These are phyloP conservation scores for Quercus dentata DNA, from an alignment of 306 rosid genomes.

Conservation along the genomic window DNA sequence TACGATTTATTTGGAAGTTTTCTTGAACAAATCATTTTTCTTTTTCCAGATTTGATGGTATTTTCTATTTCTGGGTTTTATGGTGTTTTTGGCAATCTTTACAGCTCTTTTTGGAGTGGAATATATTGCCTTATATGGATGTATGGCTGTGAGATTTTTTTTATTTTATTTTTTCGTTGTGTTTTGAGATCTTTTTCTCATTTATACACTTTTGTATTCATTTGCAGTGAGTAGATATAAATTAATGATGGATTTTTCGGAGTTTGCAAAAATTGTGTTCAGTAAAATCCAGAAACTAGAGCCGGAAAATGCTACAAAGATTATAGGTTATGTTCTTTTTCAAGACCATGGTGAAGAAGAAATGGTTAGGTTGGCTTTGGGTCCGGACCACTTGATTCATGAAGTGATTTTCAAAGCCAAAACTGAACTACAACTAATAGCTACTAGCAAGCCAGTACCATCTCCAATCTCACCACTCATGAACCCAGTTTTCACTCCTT, in stretches of 20 bases:
- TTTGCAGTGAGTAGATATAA: slow-evolving; percentile 36
- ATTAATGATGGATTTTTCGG: slow-evolving; percentile 63
- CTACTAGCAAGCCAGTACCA: slow-evolving; percentile 20
- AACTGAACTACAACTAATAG: slow-evolving; percentile 39
- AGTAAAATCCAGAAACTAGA: slow-evolving; percentile 51
- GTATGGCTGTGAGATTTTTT: neutral
- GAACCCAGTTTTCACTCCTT: slow-evolving; percentile 29
- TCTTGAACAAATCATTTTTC: neutral
- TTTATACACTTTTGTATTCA: neutral
- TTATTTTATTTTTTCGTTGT: neutral
- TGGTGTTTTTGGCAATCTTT: neutral
- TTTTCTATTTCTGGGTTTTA: slow-evolving; percentile 12
- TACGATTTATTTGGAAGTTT: neutral
- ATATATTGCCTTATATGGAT: slow-evolving; percentile 7
- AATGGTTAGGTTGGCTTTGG: slow-evolving; percentile 47
- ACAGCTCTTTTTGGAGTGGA: slow-evolving; percentile 11
- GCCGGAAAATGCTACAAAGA: slow-evolving; percentile 52
- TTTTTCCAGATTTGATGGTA: slow-evolving; percentile 23
- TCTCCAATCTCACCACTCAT: slow-evolving; percentile 22
- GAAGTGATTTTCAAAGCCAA: slow-evolving; percentile 40
- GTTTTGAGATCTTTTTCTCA: neutral
- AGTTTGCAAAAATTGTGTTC: slow-evolving; percentile 40
- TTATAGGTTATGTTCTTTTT: slow-evolving; percentile 58
- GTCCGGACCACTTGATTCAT: slow-evolving; percentile 44
- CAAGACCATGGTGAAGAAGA: slow-evolving; percentile 53